Percentiles rank a stretch among this genome's conserved stretches.
Conservation (phyloP, 2,329 filamentous ascomycete species). For the Penicillium sp. region DNA sequence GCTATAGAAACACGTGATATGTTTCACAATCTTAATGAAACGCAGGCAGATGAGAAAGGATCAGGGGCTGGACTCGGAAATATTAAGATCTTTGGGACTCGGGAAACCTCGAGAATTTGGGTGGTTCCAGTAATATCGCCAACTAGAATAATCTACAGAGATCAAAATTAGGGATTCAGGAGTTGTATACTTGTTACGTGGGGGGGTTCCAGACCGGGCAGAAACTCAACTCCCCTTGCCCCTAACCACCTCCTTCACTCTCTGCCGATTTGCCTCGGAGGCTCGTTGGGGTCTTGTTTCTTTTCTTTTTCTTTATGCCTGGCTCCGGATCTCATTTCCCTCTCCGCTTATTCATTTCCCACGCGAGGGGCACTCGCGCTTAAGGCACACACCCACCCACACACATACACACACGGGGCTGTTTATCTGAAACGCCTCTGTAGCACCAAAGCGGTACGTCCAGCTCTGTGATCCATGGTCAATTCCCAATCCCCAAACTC, state of each 20-base stretch:
- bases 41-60: background rate
- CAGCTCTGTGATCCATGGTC: background rate
- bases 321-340: background rate
- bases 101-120: too few species aligned
- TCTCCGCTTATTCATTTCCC: conserved; percentile 7
- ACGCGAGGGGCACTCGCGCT: conserved; percentile 25
- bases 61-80: conserved; percentile 5
- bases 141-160: background rate
- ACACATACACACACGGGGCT: background rate
- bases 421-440: conserved; percentile 22
- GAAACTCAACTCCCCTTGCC: conserved; percentile 15
- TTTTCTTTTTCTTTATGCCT: background rate
- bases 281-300: conserved; percentile 1
- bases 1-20: conserved; percentile 14
- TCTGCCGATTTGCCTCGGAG: background rate
- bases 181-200: conserved; percentile 4
- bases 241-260: background rate
- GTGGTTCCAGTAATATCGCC: too few species aligned
- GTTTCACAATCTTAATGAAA: conserved; percentile 18
- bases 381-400: conserved; percentile 26
- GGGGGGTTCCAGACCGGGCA: conserved; percentile 5
- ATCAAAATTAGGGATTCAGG: background rate
- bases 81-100: background rate
- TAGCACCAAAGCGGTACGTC: conserved; percentile 16
- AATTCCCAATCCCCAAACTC: conserved; percentile 4